Percentiles rank a stretch among this genome's conserved stretches.
Evolutionary conservation across 192 early-diverging fungal genomes (phyloP).

Genomic region (Coemansia sp.): DNA sequence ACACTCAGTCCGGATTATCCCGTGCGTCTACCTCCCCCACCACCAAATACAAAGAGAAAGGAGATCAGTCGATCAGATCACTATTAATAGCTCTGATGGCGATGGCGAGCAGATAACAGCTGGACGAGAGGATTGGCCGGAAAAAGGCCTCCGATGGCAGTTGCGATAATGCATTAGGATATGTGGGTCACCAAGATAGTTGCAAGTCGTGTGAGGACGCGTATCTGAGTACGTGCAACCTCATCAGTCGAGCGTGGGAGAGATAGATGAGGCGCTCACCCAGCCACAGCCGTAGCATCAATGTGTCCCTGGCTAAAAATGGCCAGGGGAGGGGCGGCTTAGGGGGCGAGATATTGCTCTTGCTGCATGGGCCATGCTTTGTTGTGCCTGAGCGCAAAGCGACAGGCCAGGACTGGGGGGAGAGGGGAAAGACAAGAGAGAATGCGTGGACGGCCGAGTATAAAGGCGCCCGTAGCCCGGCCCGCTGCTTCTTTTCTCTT

Average conservation of each 20-base stretch:
- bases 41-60: neutral
- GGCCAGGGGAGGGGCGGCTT: neutral
- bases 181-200: neutral
- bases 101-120: neutral
- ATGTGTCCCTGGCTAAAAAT: neutral
- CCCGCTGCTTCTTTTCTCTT: neutral
- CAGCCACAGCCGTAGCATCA: neutral
- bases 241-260: neutral
- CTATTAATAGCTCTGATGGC: neutral
- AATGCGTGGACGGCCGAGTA: neutral
- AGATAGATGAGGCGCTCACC: neutral
- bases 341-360: neutral
- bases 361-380: neutral
- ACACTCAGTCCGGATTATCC: constrained; percentile 47
- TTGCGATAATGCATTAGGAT: neutral
- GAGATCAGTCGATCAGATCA: neutral
- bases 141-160: neutral
- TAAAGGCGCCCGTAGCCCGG: neutral
- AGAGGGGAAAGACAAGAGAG: neutral
- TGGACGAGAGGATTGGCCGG: neutral
- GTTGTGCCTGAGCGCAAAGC: neutral
- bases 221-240: neutral
- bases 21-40: constrained; percentile 26
- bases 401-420: neutral
- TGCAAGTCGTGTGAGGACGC: neutral